These are phyloP conservation scores for Boletellus sp. DNA, from an alignment of 768 basidiomycete genomes.

Conservation along the genomic window DNA sequence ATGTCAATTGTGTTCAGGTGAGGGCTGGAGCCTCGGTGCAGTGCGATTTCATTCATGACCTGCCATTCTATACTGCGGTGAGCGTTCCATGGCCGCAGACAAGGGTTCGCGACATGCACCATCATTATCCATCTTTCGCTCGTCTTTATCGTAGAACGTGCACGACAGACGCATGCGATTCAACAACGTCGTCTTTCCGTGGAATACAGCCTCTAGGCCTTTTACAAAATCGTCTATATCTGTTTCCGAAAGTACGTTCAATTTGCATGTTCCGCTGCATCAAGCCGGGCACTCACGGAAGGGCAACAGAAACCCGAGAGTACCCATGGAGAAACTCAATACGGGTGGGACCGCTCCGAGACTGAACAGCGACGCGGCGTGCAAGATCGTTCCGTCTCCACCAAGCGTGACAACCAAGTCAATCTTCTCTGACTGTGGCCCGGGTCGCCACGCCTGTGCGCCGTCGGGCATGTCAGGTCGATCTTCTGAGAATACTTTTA, in stretches of 20 bases:
- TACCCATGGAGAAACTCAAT: conserved; percentile 65
- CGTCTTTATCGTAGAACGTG: conserved; percentile 62
- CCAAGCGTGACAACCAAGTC: conserved; percentile 89
- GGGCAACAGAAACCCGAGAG: conserved; percentile 87
- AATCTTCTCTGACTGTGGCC: conserved; percentile 56
- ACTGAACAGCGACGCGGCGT: conserved; percentile 88
- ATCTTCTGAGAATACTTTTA: conserved; percentile 65
- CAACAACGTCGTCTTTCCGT: conserved; percentile 75
- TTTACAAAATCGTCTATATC: conserved; percentile 86
- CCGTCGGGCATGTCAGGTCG: conserved; percentile 61
- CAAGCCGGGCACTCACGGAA: conserved; percentile 62
- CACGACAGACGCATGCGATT: conserved; percentile 90
- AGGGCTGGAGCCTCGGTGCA: conserved; percentile 88
- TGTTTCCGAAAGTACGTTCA: conserved; percentile 29
- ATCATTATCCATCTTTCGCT: conserved; percentile 55
- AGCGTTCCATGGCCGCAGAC: conserved; percentile 1
- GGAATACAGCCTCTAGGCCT: conserved; percentile 75
- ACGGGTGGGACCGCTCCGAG: conserved; percentile 90
- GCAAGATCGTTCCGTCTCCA: conserved; percentile 93
- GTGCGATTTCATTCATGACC: conserved; percentile 94
- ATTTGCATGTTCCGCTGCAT: not conserved
- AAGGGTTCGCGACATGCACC: conserved; percentile 39
- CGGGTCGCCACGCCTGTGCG: conserved; percentile 59
- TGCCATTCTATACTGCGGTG: conserved; percentile 65
- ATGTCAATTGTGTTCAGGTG: conserved; percentile 93